phyloP scores from a whole-genome alignment of 2,329 filamentous ascomycete species.

The Domatiomyces globalis region DNA sequence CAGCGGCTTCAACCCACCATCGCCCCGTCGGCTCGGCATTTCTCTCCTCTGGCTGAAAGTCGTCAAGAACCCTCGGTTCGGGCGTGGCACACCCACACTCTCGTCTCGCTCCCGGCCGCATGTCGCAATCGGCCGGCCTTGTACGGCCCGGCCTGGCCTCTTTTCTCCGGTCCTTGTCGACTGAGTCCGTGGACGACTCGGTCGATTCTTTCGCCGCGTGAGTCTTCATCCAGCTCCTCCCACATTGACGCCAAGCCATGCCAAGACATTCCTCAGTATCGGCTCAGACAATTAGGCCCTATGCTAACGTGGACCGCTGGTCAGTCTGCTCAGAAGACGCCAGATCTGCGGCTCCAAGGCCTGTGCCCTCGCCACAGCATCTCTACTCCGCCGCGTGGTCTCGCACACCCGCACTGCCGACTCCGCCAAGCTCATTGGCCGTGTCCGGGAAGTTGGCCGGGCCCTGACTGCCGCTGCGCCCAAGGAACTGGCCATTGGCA shows the following conservation, averaged over 20 bases:
- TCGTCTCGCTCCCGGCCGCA: slow-evolving; percentile 23
- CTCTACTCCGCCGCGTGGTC: slow-evolving; percentile 76
- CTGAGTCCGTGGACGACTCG: slow-evolving; percentile 60
- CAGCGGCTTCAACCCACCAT: not conserved
- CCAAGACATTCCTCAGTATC: not conserved
- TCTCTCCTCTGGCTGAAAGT: slow-evolving; percentile 5
- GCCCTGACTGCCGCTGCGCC: slow-evolving; percentile 72
- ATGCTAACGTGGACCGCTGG: not conserved
- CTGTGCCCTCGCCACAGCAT: slow-evolving; percentile 81
- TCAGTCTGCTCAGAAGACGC: slow-evolving; percentile 70
- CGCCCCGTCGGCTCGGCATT: not conserved
- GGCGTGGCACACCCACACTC: too few species aligned
- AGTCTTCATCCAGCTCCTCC: slow-evolving; percentile 22
- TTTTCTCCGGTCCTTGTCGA: slow-evolving; percentile 66
- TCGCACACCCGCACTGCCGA: slow-evolving; percentile 66
- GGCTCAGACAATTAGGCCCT: slow-evolving; percentile 4
- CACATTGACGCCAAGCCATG: slow-evolving; percentile 1
- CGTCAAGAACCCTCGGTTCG: too few species aligned
- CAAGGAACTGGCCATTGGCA: slow-evolving; percentile 80
- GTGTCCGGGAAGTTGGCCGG: slow-evolving; percentile 64
- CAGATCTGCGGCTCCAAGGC: slow-evolving; percentile 79
- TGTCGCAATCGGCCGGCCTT: slow-evolving; percentile 44
- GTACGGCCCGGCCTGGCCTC: slow-evolving; percentile 61
- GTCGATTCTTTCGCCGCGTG: slow-evolving; percentile 76
- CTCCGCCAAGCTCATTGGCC: slow-evolving; percentile 62